Evolutionary conservation across 768 basidiomycete species (phyloP).

Genomic region (Rhodotorula babjevae): DNA sequence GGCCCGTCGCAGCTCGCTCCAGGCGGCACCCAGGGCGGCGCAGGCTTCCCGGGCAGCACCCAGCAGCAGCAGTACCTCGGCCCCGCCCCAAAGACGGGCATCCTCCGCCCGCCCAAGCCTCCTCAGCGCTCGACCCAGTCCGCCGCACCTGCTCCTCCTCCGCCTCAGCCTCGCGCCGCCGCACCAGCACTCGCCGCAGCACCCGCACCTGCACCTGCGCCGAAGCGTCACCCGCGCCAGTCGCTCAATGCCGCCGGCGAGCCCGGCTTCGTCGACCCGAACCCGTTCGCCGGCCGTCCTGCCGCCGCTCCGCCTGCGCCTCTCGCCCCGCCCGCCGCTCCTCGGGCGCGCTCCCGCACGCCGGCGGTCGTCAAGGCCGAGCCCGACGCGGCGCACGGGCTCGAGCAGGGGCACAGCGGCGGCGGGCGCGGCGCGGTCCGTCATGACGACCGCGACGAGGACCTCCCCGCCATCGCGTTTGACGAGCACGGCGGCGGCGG

Average conservation of each 20-base stretch:
- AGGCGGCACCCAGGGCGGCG: not conserved
- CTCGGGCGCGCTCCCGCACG: no score
- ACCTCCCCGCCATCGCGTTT: conserved; percentile 24
- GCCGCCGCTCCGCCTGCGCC: no score
- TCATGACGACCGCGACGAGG: conserved; percentile 5
- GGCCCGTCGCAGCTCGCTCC: not conserved
- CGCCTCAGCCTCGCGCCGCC: no score
- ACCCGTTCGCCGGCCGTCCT: not conserved
- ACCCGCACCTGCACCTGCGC: not conserved
- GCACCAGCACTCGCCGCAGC: not conserved
- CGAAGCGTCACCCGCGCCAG: not conserved
- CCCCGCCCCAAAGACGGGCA: not conserved
- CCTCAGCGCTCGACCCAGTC: not conserved
- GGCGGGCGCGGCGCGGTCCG: no score
- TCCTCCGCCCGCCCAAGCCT: conserved; percentile 6
- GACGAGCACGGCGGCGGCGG: not conserved
- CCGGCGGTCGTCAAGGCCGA: no score
- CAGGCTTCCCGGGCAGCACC: not conserved
- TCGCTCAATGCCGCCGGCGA: conserved; percentile 1
- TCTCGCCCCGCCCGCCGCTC: no score
- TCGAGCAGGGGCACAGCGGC: no score
- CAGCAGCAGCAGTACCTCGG: not conserved
- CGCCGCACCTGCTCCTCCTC: not conserved
- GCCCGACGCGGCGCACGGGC: no score
- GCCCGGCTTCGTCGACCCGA: conserved; percentile 16